phyloP scores from a whole-genome alignment of 441 rosid species.

The Pelargonium citronellum region DNA sequence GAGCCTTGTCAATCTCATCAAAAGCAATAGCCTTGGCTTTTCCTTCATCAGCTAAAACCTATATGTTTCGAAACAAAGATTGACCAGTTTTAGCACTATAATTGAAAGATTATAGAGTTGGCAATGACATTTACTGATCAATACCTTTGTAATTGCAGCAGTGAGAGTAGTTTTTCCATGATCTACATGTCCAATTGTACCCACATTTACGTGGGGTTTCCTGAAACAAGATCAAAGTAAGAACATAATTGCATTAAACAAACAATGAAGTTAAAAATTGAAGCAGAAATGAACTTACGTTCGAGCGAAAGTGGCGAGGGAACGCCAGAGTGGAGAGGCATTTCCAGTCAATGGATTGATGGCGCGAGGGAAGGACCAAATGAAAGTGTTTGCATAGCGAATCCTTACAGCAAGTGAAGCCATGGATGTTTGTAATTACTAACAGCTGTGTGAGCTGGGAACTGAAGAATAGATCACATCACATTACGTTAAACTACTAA shows the following conservation, averaged over 20 bases:
- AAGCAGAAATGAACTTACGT: constrained; percentile 41
- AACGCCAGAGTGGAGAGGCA: constrained; percentile 39
- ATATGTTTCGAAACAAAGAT: background rate
- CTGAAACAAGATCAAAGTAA: constrained; percentile 27
- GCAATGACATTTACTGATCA: background rate
- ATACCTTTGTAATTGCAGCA: constrained; percentile 96
- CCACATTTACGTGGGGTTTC: constrained; percentile 95
- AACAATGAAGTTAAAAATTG: too few relatives aligned
- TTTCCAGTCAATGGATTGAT: too few relatives aligned
- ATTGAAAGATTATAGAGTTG: too few relatives aligned
- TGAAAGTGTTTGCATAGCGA: too few relatives aligned
- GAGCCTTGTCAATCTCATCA: constrained; percentile 99
- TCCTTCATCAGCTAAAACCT: constrained; percentile 91
- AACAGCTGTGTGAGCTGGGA: too few relatives aligned
- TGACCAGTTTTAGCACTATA: too few relatives aligned
- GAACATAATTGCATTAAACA: too few relatives aligned
- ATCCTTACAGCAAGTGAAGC: too few relatives aligned
- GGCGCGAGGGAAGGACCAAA: too few relatives aligned
- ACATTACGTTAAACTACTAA: too few relatives aligned
- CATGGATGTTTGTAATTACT: too few relatives aligned
- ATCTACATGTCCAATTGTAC: constrained; percentile 97
- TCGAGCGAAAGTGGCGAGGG: constrained; percentile 96
- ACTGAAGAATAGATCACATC: too few relatives aligned
- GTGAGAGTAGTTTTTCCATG: constrained; percentile 97
- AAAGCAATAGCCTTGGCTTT: constrained; percentile 93